Evolutionary conservation across 768 basidiomycete species (phyloP), one percentile per base, ranked within the genome.

Genomic region (Dioszegia crocea): DNA sequence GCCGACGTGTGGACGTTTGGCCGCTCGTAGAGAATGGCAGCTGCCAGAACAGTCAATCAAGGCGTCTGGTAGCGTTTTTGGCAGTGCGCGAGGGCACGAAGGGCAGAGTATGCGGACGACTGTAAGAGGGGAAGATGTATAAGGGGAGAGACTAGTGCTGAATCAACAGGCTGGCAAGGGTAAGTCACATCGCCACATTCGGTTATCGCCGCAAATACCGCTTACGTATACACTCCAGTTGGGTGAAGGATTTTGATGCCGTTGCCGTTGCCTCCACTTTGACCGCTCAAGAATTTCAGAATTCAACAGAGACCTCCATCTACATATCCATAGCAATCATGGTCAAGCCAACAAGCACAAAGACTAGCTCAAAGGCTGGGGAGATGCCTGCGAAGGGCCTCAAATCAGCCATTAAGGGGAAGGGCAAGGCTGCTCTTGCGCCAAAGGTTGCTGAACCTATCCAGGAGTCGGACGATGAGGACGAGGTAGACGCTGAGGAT

Each of bases 401-500:
- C 6, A 43, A 16, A 6, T 17, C 24, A 21, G 47, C 10, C 16
- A 44, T 17, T 10, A 65, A 68, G 44, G 67, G 60, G 3, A 69
- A 65, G 41, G 64, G 60, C 14, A 71, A 67, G 55, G 61, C 46
- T 21, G 56, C 46, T 24, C 4, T 38, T 12, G 23, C 44, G 41
- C 24, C 52, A 19, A 29, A 33, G 38, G 49, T 19, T 6, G 51
- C 21, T n/a, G 29, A 26, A n/a, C 17, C 43, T 21, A 1, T 24
- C 21, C 33, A 47, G 19, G 39, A 33, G 16, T 58, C 40, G 5
- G 66, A 63, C 11, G 67, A 68, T 17, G 64, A 60, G 23, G 63
- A 61, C 4, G 74, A 65, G 24, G 61, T 64, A 29, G 77, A 70
- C 21, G 66, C 59, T 14, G 68, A 62, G 12, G 66, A 67, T 16